These are phyloP conservation scores for Vigna hirtella DNA, from an alignment of 306 rosid genomes.

Conservation along the genomic window DNA sequence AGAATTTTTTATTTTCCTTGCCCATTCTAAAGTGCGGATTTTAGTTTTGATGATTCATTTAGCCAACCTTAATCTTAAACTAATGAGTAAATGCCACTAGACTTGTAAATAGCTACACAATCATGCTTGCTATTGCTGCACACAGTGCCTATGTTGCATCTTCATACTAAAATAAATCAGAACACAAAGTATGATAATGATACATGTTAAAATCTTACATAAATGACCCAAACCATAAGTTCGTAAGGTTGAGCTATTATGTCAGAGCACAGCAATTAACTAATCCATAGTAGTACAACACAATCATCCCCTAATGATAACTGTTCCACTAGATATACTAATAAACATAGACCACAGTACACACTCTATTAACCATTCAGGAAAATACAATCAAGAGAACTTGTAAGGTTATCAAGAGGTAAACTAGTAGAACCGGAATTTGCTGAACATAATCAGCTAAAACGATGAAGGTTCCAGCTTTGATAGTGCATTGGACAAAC, in stretches of 20 bases:
- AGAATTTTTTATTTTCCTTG: neutral
- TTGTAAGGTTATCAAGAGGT: neutral
- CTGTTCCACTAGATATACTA: neutral
- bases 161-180: neutral
- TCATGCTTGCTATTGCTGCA: too few relatives aligned
- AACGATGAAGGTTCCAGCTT: neutral
- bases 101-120: too few relatives aligned
- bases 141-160: neutral
- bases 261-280: neutral
- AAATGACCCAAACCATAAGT: neutral
- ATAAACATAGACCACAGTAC: neutral
- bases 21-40: neutral
- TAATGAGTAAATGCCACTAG: too few relatives aligned
- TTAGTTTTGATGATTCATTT: constrained; percentile 11
- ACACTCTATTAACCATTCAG: neutral
- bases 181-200: neutral
- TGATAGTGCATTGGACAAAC: too few relatives aligned
- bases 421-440: neutral
- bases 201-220: neutral
- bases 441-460: neutral
- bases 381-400: neutral
- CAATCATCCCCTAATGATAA: neutral
- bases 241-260: neutral
- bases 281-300: neutral
- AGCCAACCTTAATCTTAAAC: too few relatives aligned